Base-by-base conservation (phyloP, 441 rosid species). In the Gossypium trilobum region DNA sequence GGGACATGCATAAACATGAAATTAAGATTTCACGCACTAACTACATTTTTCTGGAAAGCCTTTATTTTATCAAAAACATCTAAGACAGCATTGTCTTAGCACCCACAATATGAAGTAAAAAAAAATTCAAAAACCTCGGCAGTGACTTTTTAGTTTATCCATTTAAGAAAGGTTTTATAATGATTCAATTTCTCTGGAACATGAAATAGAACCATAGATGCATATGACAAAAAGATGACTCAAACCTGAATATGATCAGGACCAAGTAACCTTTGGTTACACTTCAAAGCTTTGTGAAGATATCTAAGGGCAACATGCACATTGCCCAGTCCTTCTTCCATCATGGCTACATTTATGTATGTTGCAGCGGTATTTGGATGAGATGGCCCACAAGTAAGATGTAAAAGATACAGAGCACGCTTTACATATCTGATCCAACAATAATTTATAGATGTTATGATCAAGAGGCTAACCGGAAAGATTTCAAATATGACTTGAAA, bases 361-460 rank as follows among this genome's bases (percentile, higher is more conserved):
- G 93, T 88, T 52, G 93, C 93, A 73, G 93, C 93, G 75, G 91
- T 88, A 66, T 88, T 88, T 72, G 93, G 93, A 83, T 88, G 93
- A 72, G 93, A 88, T 52, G 91, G 88, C 51, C 91, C 93, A 65
- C 93, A 88, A 5, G 93, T 88, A 44, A 88, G 89, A 79, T 88
- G 93, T 72, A 88, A 78, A 60, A 87, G 93, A 82, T 88, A 87
- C 72, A 88, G 80, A 61, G 91, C 91, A 46, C 93, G 93, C 83
- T 88, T 88, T 13, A 88, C 93, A 63, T 88, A 88, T 81, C 93
- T 88, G 84, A 59, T 57, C 78, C 51, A 44, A 62, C 31, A 58
- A 33, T 10, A 68, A 51, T 0, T 14, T 27, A 68, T 52, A 33
- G 31, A 29, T 19, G 44, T 79, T 74, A 59, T 71, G 55, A 62